Evolutionary conservation across 2,329 filamentous ascomycete species (phyloP), one percentile per base, ranked within the genome.

Genomic region (Diplodia intermedia): DNA sequence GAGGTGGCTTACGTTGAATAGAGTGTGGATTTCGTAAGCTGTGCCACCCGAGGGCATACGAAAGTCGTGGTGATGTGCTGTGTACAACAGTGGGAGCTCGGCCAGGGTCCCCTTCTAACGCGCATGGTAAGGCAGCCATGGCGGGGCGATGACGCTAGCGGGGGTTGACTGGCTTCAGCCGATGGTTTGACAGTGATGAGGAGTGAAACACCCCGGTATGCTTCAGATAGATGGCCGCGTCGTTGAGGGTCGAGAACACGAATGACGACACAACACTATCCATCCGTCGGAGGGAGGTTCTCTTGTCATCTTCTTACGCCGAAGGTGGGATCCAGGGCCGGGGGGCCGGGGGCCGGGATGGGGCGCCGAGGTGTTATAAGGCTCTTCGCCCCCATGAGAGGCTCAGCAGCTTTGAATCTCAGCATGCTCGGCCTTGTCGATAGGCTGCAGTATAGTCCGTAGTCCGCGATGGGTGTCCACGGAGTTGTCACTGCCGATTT

Each of bases 141-240:
- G 14, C 18, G 57, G 23, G 40, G 47, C 57, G 57, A 50, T 20
- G 55, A 29, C 18, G 15, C 20, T 61, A n/a, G 40, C 40, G 40
- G n/a, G 26, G 43, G 23, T 62, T 52, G 43, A 38, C 29, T 36
- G 43, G 43, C 60, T 52, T 52, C 49, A 62, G 49, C 26, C 57
- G 43, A 62, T 40, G 23, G 43, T 52, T 62, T 62, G 52, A 38
- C 33, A 18, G 60, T 38, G 43, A 52, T 38, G 43, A 52, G 57
- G 43, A 23, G 36, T 62, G 60, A 52, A 62, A 62, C 60, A 23
- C 60, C 33, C 18, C 11, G 29, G 43, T 62, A 52, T 29, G 60
- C 60, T 52, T 62, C 60, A 62, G 43, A 47, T 62, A 62, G 60
- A 62, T 26, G 18, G 11, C 14, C 36, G 29, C 49, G 40, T 9